Percentiles rank a stretch among this genome's conserved stretches.
Evolutionary conservation across 805 yeast genomes (phyloP).

Genomic region (Martiniozyma abietophila): DNA sequence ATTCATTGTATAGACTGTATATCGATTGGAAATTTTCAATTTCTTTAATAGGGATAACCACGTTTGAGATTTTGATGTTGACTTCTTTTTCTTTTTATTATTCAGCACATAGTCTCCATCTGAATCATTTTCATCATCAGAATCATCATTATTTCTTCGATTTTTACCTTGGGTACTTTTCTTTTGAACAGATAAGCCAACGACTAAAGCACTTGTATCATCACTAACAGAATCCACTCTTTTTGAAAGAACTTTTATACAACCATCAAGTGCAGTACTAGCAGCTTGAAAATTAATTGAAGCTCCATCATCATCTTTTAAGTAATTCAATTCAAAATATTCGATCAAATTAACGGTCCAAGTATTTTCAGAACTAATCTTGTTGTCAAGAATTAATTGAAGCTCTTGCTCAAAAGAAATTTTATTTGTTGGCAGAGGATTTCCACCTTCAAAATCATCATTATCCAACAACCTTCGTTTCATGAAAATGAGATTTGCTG

Average conservation of each 20-base stretch:
- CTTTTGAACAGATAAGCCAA: constrained; percentile 41
- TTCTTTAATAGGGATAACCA: background rate
- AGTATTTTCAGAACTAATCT: constrained; percentile 77
- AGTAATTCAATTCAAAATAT: constrained; percentile 39
- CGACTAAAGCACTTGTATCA: constrained; percentile 34
- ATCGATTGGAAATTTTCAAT: too few species aligned
- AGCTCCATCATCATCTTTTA: constrained; percentile 32
- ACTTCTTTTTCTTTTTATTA: constrained; percentile 18
- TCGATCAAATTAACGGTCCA: constrained; percentile 45
- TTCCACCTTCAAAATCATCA: too few species aligned
- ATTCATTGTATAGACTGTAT: constrained; percentile 5
- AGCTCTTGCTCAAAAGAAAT: too few species aligned
- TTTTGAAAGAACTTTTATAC: constrained; percentile 40
- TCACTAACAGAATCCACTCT: constrained; percentile 35
- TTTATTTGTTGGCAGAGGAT: too few species aligned
- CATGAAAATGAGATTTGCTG: too few species aligned
- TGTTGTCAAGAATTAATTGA: too few species aligned
- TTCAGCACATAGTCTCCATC: constrained; percentile 15
- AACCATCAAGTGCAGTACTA: constrained; percentile 44
- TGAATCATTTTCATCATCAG: constrained; percentile 20
- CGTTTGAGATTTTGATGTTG: constrained; percentile 11
- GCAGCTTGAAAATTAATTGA: constrained; percentile 37
- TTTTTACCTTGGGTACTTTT: constrained; percentile 10
- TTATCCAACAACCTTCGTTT: too few species aligned
- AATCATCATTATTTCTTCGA: constrained; percentile 5